Evolutionary conservation across 176 grass and related monocot species (phyloP).

Genomic region (Zoysia pacifica): DNA sequence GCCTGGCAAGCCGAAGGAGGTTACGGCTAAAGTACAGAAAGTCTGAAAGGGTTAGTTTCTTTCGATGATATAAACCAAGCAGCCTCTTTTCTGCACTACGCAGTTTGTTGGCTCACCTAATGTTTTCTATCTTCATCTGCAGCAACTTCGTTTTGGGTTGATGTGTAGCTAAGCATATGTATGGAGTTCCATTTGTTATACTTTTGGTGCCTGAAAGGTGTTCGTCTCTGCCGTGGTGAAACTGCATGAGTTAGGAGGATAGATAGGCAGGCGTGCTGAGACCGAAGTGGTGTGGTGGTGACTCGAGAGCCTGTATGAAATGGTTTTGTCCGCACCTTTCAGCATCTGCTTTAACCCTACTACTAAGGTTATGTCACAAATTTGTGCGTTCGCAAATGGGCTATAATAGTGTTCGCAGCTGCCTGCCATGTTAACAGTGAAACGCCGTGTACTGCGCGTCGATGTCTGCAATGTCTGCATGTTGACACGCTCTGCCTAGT

Average conservation of each 20-base stretch:
- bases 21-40: conserved; percentile 6
- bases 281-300: background rate
- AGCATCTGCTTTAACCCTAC: conserved; percentile 33
- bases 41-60: conserved; percentile 1
- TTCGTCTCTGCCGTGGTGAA: background rate
- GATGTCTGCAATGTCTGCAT: background rate
- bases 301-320: background rate
- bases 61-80: background rate
- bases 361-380: conserved; percentile 33
- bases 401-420: conserved; percentile 17
- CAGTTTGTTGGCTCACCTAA: background rate
- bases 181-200: background rate
- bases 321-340: conserved; percentile 24
- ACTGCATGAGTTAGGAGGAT: background rate
- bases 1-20: background rate
- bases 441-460: background rate
- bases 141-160: background rate
- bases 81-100: background rate
- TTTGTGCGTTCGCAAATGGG: conserved; percentile 24
- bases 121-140: background rate
- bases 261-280: background rate
- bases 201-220: conserved; percentile 13
- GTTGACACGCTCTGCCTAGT: background rate
- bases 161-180: background rate
- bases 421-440: background rate